phyloP scores from a whole-genome alignment of 495 filamentous ascomycete species.

The Penicillium arizonense region DNA sequence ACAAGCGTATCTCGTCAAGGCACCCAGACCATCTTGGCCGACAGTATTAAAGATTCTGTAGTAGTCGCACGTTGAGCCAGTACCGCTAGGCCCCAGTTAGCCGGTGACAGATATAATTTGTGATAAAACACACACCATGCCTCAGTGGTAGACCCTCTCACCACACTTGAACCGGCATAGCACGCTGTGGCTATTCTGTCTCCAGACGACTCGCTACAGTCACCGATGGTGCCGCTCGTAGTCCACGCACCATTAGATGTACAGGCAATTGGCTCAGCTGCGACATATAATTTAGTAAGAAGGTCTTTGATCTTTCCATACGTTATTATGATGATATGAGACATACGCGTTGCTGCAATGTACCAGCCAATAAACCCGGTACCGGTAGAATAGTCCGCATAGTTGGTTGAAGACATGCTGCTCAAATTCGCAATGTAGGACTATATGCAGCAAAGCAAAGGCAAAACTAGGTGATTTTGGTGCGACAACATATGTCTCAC shows the following conservation, averaged over 20 bases:
- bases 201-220: conserved; percentile 5
- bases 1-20: conserved; percentile 4
- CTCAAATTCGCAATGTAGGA: too few relatives aligned
- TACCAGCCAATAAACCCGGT: conserved; percentile 10
- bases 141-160: neutral
- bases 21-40: neutral
- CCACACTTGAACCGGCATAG: conserved; percentile 3
- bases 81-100: neutral
- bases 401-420: neutral
- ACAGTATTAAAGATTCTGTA: conserved; percentile 11
- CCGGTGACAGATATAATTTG: too few relatives aligned
- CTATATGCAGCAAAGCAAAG: too few relatives aligned
- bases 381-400: conserved; percentile 3
- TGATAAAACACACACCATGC: conserved; percentile 2
- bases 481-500: neutral
- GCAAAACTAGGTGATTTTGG: conserved; percentile 5
- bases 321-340: neutral
- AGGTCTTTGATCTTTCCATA: neutral
- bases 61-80: conserved; percentile 1
- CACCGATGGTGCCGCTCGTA: conserved; percentile 8
- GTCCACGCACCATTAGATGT: conserved; percentile 3
- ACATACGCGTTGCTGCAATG: conserved; percentile 10
- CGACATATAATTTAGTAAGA: neutral
- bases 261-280: conserved; percentile 12
- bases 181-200: conserved; percentile 5